phyloP scores from a whole-genome alignment of 805 yeast species.

The Metschnikowia proteae region DNA sequence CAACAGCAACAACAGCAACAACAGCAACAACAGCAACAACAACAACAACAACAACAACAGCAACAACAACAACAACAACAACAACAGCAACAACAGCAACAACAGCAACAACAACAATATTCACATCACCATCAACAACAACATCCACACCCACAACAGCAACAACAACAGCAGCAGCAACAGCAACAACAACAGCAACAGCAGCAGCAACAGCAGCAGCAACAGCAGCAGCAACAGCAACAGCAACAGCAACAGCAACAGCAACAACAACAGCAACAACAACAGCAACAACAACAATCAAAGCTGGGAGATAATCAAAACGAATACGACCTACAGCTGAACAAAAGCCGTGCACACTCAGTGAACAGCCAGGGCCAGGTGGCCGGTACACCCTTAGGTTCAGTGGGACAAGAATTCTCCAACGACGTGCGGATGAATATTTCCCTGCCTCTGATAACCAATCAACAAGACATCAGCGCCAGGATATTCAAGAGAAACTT shows the following conservation, averaged over 20 bases:
- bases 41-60: no score
- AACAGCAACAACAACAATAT: no score
- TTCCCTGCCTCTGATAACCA: neutral
- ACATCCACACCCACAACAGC: no score
- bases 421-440: neutral
- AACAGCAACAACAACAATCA: neutral
- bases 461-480: conserved; percentile 19
- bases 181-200: neutral
- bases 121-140: no score
- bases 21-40: no score
- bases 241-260: conserved; percentile 3
- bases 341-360: neutral
- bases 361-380: neutral
- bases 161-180: neutral
- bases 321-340: neutral
- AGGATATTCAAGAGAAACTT: conserved; percentile 36
- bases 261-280: neutral
- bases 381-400: neutral
- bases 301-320: conserved; percentile 2
- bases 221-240: neutral
- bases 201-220: neutral
- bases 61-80: no score
- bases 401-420: neutral
- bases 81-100: no score
- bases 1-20: no score